Evolutionary conservation across 306 rosid genomes (phyloP).

Genomic region (Abrus pulchellus): DNA sequence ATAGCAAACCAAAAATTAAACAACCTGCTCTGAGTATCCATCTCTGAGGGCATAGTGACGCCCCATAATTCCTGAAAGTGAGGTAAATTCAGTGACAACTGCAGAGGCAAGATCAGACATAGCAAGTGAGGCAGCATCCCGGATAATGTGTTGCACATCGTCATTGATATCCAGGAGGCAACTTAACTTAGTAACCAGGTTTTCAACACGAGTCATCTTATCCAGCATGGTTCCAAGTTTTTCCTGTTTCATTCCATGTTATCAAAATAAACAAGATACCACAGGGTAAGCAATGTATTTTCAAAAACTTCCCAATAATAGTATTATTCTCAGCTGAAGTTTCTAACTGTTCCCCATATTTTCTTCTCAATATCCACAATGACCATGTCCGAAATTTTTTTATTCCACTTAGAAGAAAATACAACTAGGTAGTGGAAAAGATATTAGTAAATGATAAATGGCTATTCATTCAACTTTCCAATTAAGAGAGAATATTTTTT

Average conservation of each 20-base stretch:
- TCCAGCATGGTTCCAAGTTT: conserved; percentile 96
- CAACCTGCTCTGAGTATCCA: conserved; percentile 90
- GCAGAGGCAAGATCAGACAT: conserved; percentile 97
- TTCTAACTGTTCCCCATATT: conserved; percentile 10
- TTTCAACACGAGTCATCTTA: conserved; percentile 81
- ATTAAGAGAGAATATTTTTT: not conserved
- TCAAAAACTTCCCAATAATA: conserved; percentile 26
- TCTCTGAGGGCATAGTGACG: conserved; percentile 94
- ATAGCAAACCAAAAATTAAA: conserved; percentile 44
- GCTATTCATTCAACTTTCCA: conserved; percentile 35
- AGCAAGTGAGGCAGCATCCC: conserved; percentile 91
- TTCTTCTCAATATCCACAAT: conserved; percentile 1
- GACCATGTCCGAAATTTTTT: conserved; percentile 4
- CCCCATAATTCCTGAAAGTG: conserved; percentile 96
- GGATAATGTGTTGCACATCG: conserved; percentile 57
- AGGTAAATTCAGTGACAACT: conserved; percentile 94
- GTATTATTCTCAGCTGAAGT: conserved; percentile 13
- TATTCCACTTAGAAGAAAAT: conserved; percentile 16
- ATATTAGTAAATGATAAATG: conserved; percentile 13
- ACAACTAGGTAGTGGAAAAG: not conserved
- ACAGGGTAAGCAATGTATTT: conserved; percentile 36
- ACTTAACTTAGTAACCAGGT: conserved; percentile 63
- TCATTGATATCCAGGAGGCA: conserved; percentile 63
- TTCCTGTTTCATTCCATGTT: conserved; percentile 67
- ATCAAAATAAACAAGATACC: conserved; percentile 42